Conservation (phyloP, 192 early-diverging fungal species). For the Tieghemiomyces parasiticus region DNA sequence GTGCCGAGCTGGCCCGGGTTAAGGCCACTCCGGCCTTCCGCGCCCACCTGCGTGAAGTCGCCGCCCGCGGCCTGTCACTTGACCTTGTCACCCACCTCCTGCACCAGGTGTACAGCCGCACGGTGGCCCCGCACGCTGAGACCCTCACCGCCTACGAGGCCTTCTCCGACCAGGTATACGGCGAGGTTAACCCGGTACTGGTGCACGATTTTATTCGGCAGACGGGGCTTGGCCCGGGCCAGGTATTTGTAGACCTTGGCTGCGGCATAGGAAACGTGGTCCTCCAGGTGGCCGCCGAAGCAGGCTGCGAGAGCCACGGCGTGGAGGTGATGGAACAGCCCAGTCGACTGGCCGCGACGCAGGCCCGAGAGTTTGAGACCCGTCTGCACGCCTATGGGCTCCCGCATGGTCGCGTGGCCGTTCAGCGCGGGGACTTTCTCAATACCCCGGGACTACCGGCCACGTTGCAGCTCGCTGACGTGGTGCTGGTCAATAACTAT, state of each 20-base stretch:
- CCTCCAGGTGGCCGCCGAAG: conserved; percentile 84
- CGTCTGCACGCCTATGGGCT: conserved; percentile 59
- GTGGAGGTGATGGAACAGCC: conserved; percentile 89
- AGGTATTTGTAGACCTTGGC: conserved; percentile 85
- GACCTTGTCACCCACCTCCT: conserved; percentile 72
- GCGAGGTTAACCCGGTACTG: conserved; percentile 76
- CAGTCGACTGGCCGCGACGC: conserved; percentile 54
- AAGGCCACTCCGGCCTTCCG: conserved; percentile 20
- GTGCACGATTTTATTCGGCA: conserved; percentile 69
- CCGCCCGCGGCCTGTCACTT: conserved; percentile 22
- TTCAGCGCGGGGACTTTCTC: conserved; percentile 78
- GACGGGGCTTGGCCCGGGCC: conserved; percentile 40
- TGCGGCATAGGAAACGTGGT: conserved; percentile 96
- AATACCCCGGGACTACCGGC: conserved; percentile 47
- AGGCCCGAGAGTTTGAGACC: conserved; percentile 68
- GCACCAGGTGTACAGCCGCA: conserved; percentile 77
- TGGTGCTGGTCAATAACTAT: conserved; percentile 94
- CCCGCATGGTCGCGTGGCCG: conserved; percentile 38
- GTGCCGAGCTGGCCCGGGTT: conserved; percentile 34
- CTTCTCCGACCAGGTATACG: conserved; percentile 96
- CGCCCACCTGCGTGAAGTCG: conserved; percentile 17
- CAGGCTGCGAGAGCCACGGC: conserved; percentile 64
- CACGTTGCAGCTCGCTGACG: conserved; percentile 66
- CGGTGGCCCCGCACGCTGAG: conserved; percentile 62
- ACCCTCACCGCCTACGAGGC: conserved; percentile 64